Evolutionary conservation across 768 basidiomycete genomes (phyloP), one percentile per base, ranked within the genome.

Genomic region (Tylopilus rubrobrunneus): DNA sequence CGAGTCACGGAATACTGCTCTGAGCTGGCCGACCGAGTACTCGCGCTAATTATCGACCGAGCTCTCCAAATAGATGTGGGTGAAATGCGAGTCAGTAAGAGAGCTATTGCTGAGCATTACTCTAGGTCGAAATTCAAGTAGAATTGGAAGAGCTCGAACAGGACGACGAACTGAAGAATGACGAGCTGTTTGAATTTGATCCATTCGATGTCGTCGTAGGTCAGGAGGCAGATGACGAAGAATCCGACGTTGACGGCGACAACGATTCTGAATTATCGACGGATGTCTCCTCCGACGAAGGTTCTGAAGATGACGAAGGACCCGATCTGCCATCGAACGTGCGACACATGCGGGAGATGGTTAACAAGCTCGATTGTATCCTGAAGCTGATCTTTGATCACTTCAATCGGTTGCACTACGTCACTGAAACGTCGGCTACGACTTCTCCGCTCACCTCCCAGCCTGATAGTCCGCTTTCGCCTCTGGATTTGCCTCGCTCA

Each of bases 101-200:
- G 39, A 8, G 5, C 12, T 48, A 15, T 19, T 39, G 19, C 55
- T 58, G n/a, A 51, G 5, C 40, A 9, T 27, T 12, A 5, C 34
- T 45, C 2, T 57, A 95, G 92, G 92, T 97, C 27, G 96, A 99
- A 71, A 94, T 99, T 31, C 95, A 97, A 66, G 88, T 92, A n/a
- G 93, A 95, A 63, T 66, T 93, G 4, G 95, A 98, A 65, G 92
- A 97, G 59, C 74, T 95, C 5, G 94, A 96, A 62, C 88, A 88
- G 4, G 76, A 78, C 14, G 80, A 79, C 17, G 57, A 63, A 4
- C 53, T 74, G 55, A 83, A 84, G 29, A 76, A 77, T n/a, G 79
- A 76, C 2, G 76, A 76, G 15, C 52, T 88, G 17, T 90, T 88
- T 59, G 84, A 89, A 44, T 68, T 90, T 21, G 93, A 97, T 70